Conservation (phyloP, 306 rosid species). For the Fragaria iinumae region DNA sequence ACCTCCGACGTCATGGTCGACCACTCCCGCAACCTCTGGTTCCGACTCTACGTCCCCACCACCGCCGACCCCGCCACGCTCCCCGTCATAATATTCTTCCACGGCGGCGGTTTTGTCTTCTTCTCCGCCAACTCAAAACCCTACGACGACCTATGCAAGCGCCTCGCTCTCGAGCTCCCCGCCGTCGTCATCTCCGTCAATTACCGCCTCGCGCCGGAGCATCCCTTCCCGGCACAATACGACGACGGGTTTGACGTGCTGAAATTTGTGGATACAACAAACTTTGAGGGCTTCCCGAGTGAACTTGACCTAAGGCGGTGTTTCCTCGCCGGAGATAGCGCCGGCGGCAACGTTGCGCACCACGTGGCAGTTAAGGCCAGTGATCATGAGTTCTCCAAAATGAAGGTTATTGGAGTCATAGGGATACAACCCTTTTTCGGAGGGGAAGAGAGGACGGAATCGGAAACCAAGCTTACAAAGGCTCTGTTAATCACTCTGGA, state of each 20-base stretch:
- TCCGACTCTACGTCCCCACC: slow-evolving; percentile 13
- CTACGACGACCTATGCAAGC: slow-evolving; percentile 6
- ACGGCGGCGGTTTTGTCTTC: slow-evolving; percentile 24
- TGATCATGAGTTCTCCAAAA: neutral
- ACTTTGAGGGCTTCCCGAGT: neutral
- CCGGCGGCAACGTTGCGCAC: slow-evolving; percentile 24
- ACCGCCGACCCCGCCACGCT: slow-evolving; percentile 1
- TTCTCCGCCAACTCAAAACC: slow-evolving; percentile 2
- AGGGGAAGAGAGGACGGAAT: neutral
- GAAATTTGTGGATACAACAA: slow-evolving; percentile 10
- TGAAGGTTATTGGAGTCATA: neutral
- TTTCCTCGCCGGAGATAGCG: slow-evolving; percentile 26
- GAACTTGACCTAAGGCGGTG: slow-evolving; percentile 7
- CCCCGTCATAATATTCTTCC: slow-evolving; percentile 17
- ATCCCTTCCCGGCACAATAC: slow-evolving; percentile 21
- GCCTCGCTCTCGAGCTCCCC: neutral
- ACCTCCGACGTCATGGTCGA: slow-evolving; percentile 6
- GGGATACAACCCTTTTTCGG: neutral
- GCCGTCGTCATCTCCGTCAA: slow-evolving; percentile 24
- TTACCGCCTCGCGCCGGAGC: slow-evolving; percentile 29
- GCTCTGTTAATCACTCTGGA: neutral
- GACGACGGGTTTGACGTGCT: slow-evolving; percentile 31
- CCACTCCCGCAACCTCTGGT: slow-evolving; percentile 10
- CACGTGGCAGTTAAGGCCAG: neutral
- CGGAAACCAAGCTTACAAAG: neutral